Conservation (phyloP, 2,329 filamentous ascomycete species). For the Fusarium chuoi region DNA sequence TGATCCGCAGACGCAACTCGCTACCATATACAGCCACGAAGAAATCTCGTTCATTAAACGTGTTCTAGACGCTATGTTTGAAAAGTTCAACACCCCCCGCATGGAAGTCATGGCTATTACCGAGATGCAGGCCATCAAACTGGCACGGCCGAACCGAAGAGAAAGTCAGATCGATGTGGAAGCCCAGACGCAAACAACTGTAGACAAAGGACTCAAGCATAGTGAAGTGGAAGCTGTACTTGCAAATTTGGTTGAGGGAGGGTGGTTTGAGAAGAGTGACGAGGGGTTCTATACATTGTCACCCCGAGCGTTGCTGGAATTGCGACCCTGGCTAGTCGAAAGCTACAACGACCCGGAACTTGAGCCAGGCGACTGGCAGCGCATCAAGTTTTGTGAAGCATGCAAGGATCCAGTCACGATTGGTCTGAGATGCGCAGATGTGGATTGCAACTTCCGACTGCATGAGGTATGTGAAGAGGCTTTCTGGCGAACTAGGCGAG, state of each 20-base stretch:
- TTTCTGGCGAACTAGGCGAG: slow-evolving; percentile 75
- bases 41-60: slow-evolving; percentile 92
- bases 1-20: slow-evolving; percentile 86
- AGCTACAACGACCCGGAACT: slow-evolving; percentile 84
- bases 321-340: slow-evolving; percentile 84
- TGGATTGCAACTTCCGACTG: slow-evolving; percentile 74
- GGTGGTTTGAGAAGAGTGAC: slow-evolving; percentile 83
- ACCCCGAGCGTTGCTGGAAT: slow-evolving; percentile 83
- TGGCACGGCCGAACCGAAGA: slow-evolving; percentile 64
- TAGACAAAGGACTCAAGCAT: slow-evolving; percentile 73
- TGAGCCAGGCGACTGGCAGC: slow-evolving; percentile 70
- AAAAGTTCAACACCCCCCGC: slow-evolving; percentile 81
- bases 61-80: slow-evolving; percentile 90
- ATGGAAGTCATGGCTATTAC: slow-evolving; percentile 86
- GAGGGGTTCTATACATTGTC: slow-evolving; percentile 80
- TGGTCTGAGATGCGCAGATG: slow-evolving; percentile 78
- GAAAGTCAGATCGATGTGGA: slow-evolving; percentile 49
- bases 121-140: slow-evolving; percentile 79
- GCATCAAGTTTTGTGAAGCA: slow-evolving; percentile 87
- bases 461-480: slow-evolving; percentile 81
- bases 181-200: slow-evolving; percentile 48
- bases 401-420: slow-evolving; percentile 91
- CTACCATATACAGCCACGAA: slow-evolving; percentile 81
- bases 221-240: slow-evolving; percentile 81
- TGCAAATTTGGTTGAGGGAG: slow-evolving; percentile 75